Evolutionary conservation across 805 yeast species (phyloP), one percentile per base, ranked within the genome.

Genomic region (Wickerhamomyces bisporus): DNA sequence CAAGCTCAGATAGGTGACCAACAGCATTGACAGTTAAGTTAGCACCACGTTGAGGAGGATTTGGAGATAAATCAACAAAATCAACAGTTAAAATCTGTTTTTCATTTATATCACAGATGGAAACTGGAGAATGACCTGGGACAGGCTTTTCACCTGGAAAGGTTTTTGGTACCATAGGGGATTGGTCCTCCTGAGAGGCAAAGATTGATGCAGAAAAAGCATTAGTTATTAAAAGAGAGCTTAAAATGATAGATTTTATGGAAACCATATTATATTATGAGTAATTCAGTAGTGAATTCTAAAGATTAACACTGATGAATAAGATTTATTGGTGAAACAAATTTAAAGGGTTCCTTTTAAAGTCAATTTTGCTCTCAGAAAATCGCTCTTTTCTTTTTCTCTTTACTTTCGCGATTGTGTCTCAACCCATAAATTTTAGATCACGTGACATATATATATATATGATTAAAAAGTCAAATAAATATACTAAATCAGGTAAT

Each of bases 51-150:
- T 55, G 68, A 3, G 98, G 98, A 4, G 97, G 98, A 53, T 86
- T 86, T 34, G 98, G 98, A 26, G 67, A 57, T 42, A 93, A 61
- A 31, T 64, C 68, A 14, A 93, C 77, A 13, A 64, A 55, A 16
- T 73, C 69, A 45, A 93, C 72, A 21, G 67, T 69, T 47, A 93
- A 68, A 17, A 84, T 49, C 57, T 91, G 97, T 1, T 70, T 54
- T 30, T 70, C 72, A 13, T 66, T 60, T 15, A 75, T 64, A 52
- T 88, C 96, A 60, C 98, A 91, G 39, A 77, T 71, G 40, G 71
- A 65, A 25, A 93, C 70, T 14, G 98, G 98, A 1, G 96, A 83
- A 45, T 77, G 86, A 6, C 98, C 98, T 1, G 95, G 94, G 28
- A 91, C 78, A 6, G 95, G 95, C 50, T 73, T 74, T 26, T 74